phyloP scores from a whole-genome alignment of 192 early-diverging fungal species.

The Coemansia umbellata region DNA sequence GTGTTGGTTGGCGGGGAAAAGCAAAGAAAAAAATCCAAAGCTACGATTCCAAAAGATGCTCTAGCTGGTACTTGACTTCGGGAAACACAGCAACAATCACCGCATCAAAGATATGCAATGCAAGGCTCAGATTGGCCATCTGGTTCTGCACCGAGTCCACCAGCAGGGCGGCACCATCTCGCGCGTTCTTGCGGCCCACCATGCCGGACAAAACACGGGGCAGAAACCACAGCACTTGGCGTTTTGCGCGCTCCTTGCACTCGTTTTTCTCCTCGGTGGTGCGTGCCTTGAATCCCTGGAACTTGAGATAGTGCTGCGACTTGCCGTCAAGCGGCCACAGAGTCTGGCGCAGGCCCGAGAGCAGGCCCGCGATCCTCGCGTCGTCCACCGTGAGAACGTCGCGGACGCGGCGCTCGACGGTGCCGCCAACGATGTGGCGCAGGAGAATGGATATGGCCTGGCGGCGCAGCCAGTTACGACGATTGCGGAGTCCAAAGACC shows the following conservation, averaged over 20 bases:
- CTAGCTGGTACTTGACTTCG: slow-evolving; percentile 50
- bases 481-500: slow-evolving; percentile 86
- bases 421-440: slow-evolving; percentile 82
- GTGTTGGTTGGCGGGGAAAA: too few species aligned
- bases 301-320: not conserved
- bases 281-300: slow-evolving; percentile 7
- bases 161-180: slow-evolving; percentile 65
- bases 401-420: slow-evolving; percentile 71
- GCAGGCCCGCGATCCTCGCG: slow-evolving; percentile 10
- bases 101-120: slow-evolving; percentile 73
- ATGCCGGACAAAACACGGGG: slow-evolving; percentile 70
- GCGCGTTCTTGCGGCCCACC: slow-evolving; percentile 80
- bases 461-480: slow-evolving; percentile 83
- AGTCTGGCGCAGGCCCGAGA: slow-evolving; percentile 20
- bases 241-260: slow-evolving; percentile 50
- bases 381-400: slow-evolving; percentile 32
- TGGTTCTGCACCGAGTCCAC: slow-evolving; percentile 71
- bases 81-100: slow-evolving; percentile 66
- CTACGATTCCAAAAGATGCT: too few species aligned
- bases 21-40: too few species aligned
- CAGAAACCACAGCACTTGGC: slow-evolving; percentile 57
- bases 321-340: slow-evolving; percentile 42
- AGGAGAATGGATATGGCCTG: slow-evolving; percentile 82
- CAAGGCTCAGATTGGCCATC: slow-evolving; percentile 74
- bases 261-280: slow-evolving; percentile 39